Evolutionary conservation across 345 rosid genomes (phyloP).

Genomic region (Rhodamnia argentea): DNA sequence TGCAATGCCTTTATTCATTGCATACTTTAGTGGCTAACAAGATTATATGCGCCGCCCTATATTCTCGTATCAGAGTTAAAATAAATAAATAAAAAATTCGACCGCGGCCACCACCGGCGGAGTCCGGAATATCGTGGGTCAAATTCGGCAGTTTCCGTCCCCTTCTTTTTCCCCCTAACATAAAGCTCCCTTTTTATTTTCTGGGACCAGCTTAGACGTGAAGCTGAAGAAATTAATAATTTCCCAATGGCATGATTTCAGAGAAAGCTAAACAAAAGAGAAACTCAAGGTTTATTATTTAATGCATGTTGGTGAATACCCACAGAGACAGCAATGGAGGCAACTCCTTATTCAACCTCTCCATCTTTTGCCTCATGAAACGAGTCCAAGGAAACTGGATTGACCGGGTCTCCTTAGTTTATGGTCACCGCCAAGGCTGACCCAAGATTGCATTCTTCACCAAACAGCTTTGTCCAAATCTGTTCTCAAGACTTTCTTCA

Average conservation of each 20-base stretch:
- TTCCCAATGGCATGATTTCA: background rate
- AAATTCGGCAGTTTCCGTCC: background rate
- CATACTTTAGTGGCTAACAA: background rate
- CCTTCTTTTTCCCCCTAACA: background rate
- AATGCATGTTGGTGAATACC: background rate
- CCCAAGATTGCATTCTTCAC: constrained; percentile 2
- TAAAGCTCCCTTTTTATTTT: background rate
- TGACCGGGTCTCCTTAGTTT: constrained; percentile 6
- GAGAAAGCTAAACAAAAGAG: background rate
- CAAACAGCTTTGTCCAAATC: constrained; percentile 3
- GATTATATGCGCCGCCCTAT: background rate
- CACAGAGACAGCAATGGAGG: background rate
- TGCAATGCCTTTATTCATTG: background rate
- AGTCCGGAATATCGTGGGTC: background rate
- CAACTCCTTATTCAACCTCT: background rate
- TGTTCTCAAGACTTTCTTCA: background rate
- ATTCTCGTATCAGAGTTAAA: background rate
- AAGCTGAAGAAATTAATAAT: background rate
- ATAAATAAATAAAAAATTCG: background rate
- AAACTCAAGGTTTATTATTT: background rate
- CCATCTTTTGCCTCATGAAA: background rate
- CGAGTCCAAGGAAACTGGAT: background rate
- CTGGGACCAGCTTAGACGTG: background rate
- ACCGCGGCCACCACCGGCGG: background rate
- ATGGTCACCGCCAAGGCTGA: constrained; percentile 6